A percentile compares a stretch with the other conserved stretches of the same genome.
Evolutionary conservation across 2,329 filamentous ascomycete genomes (phyloP).

Genomic region (Huntiella savannae): DNA sequence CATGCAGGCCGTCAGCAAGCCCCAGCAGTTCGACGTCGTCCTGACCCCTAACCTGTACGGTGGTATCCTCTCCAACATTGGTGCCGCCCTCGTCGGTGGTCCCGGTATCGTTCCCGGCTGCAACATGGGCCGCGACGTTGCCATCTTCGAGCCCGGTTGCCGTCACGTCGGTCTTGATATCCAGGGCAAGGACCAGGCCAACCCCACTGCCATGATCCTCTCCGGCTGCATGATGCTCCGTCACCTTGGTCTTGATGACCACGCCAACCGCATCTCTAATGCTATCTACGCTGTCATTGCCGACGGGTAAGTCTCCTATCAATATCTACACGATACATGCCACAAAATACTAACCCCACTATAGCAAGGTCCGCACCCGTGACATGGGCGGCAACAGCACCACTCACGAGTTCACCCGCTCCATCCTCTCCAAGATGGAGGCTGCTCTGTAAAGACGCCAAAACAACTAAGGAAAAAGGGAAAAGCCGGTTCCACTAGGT

Average conservation of each 20-base stretch:
- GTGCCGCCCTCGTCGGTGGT: slow-evolving; percentile 87
- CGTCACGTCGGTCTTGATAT: slow-evolving; percentile 98
- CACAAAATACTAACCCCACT: slow-evolving; percentile 21
- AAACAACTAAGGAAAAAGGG: too few species aligned
- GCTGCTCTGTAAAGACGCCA: slow-evolving; percentile 7
- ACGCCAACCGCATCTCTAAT: slow-evolving; percentile 95
- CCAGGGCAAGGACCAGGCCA: slow-evolving; percentile 98
- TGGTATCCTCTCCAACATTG: slow-evolving; percentile 97
- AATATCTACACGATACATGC: not conserved
- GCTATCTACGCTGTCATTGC: slow-evolving; percentile 60
- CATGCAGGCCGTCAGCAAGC: slow-evolving; percentile 93
- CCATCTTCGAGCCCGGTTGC: slow-evolving; percentile 97
- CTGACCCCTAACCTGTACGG: slow-evolving; percentile 99
- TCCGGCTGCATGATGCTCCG: slow-evolving; percentile 93
- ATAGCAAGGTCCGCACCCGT: slow-evolving; percentile 66
- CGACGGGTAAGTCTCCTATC: slow-evolving; percentile 50
- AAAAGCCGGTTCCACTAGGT: too few species aligned
- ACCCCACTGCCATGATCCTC: slow-evolving; percentile 88
- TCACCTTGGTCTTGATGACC: slow-evolving; percentile 91
- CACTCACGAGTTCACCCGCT: slow-evolving; percentile 87
- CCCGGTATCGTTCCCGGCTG: slow-evolving; percentile 94
- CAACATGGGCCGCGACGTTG: slow-evolving; percentile 98
- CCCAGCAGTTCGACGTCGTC: slow-evolving; percentile 98
- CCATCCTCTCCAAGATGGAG: slow-evolving; percentile 94
- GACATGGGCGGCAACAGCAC: slow-evolving; percentile 88